Evolutionary conservation across 2,329 filamentous ascomycete genomes (phyloP).

Genomic region (Arachnomyces sp.): DNA sequence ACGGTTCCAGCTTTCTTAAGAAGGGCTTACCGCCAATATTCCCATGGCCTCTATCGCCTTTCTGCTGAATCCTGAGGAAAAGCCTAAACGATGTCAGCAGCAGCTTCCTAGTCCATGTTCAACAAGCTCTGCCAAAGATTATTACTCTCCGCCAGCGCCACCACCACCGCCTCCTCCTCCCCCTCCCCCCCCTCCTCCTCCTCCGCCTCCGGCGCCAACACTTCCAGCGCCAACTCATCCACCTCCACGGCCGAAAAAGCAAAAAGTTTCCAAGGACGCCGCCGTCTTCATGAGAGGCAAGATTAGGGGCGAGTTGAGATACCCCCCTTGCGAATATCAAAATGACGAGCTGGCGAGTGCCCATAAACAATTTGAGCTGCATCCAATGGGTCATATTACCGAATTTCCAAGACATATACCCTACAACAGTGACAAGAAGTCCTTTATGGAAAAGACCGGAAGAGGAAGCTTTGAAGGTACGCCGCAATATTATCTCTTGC

Average conservation of each 20-base stretch:
- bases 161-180: no score
- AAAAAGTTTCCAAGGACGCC: slow-evolving; percentile 59
- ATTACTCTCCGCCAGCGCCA: slow-evolving; percentile 11
- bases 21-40: background rate
- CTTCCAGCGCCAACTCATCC: no score
- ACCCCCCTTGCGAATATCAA: slow-evolving; percentile 62
- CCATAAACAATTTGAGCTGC: slow-evolving; percentile 58
- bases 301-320: slow-evolving; percentile 62
- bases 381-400: slow-evolving; percentile 55
- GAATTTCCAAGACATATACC: slow-evolving; percentile 69
- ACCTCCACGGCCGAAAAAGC: slow-evolving; percentile 28
- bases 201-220: background rate
- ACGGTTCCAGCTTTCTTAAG: background rate
- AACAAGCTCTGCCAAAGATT: slow-evolving; percentile 36
- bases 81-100: slow-evolving; percentile 23
- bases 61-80: slow-evolving; percentile 55
- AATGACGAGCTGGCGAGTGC: slow-evolving; percentile 50
- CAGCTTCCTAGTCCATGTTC: slow-evolving; percentile 32
- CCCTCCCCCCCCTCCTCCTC: background rate
- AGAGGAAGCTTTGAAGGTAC: slow-evolving; percentile 82
- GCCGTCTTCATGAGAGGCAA: slow-evolving; percentile 55
- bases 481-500: slow-evolving; percentile 13
- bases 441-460: slow-evolving; percentile 78
- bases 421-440: slow-evolving; percentile 90
- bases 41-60: slow-evolving; percentile 58